Conservation (phyloP, 73 alveolate genomes). For the Breviolum minutum region DNA sequence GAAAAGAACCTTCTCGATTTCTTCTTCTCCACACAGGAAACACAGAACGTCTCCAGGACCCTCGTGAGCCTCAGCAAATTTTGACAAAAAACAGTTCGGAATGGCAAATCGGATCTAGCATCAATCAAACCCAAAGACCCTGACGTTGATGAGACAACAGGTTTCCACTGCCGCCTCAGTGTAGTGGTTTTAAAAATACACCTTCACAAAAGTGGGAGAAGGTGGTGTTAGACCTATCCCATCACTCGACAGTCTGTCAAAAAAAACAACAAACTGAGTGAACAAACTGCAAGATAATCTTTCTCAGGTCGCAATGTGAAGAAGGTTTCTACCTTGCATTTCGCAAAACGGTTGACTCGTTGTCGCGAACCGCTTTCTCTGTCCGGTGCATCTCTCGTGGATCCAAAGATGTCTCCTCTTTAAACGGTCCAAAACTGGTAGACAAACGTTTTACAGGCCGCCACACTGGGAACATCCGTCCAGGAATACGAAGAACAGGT, state of each 20-base stretch:
- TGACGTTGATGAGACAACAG: conserved; percentile 97
- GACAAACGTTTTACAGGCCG: background rate
- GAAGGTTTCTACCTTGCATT: conserved; percentile 97
- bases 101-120: background rate
- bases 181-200: background rate
- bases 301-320: conserved; percentile 98
- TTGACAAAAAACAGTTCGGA: background rate
- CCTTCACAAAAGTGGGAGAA: background rate
- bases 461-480: conserved; percentile 98
- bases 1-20: conserved; percentile 98
- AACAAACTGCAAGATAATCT: conserved; percentile 98
- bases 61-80: conserved; percentile 97
- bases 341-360: background rate
- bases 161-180: conserved; percentile 99
- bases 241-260: background rate
- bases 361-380: background rate
- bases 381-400: background rate
- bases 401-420: background rate
- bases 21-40: conserved; percentile 99
- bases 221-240: background rate
- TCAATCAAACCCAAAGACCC: background rate
- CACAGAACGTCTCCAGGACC: conserved; percentile 99
- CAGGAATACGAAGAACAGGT: conserved; percentile 99
- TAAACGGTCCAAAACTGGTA: background rate
- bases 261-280: background rate